Conservation (phyloP, 2,329 filamentous ascomycete species). For the Monosporascus sp. region DNA sequence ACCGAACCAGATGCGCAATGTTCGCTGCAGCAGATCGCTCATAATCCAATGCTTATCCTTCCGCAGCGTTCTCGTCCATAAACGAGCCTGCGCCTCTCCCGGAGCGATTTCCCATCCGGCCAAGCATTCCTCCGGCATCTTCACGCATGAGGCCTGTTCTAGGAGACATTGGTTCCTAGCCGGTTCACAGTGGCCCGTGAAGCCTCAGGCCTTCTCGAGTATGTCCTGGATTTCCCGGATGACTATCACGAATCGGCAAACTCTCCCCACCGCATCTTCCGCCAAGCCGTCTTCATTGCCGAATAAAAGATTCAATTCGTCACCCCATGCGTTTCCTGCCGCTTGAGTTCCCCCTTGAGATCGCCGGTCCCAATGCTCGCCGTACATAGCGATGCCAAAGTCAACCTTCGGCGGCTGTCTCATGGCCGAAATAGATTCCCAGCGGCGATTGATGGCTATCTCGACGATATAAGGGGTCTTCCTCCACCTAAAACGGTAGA, state of each 20-base stretch:
- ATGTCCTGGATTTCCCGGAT: conserved; percentile 5
- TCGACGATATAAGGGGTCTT: conserved; percentile 28
- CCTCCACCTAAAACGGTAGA: conserved; percentile 28
- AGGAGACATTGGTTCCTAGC: not conserved
- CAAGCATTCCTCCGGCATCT: no score
- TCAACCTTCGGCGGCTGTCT: conserved; percentile 12
- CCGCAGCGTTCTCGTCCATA: no score
- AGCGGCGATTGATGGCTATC: conserved; percentile 29
- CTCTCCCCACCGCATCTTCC: not conserved
- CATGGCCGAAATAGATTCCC: conserved; percentile 19
- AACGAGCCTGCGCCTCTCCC: no score
- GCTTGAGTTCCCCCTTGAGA: conserved; percentile 8
- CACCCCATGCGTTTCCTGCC: conserved; percentile 20
- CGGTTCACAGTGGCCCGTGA: not conserved
- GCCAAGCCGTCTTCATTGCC: not conserved
- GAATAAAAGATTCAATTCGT: conserved; percentile 20
- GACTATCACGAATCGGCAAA: conserved; percentile 3
- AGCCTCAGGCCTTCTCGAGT: not conserved
- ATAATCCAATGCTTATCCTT: no score
- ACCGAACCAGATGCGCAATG: no score
- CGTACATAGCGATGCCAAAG: conserved; percentile 25
- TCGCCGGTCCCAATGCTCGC: conserved; percentile 25
- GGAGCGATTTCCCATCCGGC: no score
- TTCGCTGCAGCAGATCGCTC: no score
- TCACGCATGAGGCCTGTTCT: not conserved